Evolutionary conservation across 169 alveolate species (phyloP).

Genomic region (Theileria orientalis): DNA sequence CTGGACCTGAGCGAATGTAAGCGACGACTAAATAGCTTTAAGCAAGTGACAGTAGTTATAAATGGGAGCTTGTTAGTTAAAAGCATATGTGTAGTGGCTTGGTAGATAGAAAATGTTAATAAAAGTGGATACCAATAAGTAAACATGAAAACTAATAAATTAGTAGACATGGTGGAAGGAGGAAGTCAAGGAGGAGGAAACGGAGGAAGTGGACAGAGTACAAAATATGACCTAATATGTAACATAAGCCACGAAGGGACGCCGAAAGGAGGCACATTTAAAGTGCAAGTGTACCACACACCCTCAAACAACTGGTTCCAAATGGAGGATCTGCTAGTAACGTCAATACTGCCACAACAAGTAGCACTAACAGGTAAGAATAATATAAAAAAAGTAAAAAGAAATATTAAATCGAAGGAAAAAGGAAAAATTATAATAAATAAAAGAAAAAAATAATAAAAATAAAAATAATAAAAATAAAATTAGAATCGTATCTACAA

Average conservation of each 20-base stretch:
- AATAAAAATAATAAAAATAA: too few species aligned
- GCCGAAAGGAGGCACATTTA: conserved; percentile 90
- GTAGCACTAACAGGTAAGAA: conserved; percentile 87
- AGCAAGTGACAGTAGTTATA: not conserved
- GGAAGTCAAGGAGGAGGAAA: not conserved
- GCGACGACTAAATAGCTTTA: not conserved
- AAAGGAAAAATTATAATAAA: not conserved
- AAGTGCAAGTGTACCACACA: conserved; percentile 86
- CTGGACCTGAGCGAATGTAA: conserved; percentile 84
- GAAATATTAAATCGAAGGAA: not conserved
- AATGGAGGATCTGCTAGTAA: conserved; percentile 92
- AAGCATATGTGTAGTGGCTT: too few species aligned
- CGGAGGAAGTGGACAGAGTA: conserved; percentile 24
- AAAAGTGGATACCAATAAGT: too few species aligned
- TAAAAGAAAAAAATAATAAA: not conserved
- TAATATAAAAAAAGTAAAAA: not conserved
- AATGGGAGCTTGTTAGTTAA: conserved; percentile 15
- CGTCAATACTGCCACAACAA: conserved; percentile 93
- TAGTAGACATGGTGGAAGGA: too few species aligned
- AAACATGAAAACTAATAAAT: too few species aligned
- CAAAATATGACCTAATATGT: conserved; percentile 89
- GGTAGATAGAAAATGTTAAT: too few species aligned
- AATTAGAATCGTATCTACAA: conserved; percentile 64
- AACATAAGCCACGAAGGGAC: conserved; percentile 95
- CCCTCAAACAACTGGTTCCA: conserved; percentile 95